Base-by-base conservation (phyloP, 2,329 filamentous ascomycete genomes). In the Xylariaceae sp. region DNA sequence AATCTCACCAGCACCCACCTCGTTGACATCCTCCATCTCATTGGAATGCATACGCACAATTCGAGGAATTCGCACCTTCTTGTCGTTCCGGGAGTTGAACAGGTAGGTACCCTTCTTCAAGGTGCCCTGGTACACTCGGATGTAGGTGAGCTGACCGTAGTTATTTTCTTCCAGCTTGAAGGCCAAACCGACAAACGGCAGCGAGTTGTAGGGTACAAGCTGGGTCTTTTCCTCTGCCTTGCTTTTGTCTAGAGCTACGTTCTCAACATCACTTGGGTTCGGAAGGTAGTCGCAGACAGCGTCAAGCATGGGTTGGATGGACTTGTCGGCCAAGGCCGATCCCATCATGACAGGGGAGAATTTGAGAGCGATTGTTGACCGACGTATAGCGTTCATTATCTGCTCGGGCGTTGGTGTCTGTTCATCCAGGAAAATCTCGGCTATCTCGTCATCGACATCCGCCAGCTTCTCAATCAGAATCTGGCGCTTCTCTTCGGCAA, bases 31-130 rank as follows among this genome's bases (percentile, higher is more conserved):
- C 75, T 99, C 95, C 94, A 99, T 96, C 72, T 99, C 95, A 73
- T 98, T 96, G 41, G 93, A 96, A 81, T 99, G 95, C 95, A 99
- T 99, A 62, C 95, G 92, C 61, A 99, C 95, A 69, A 99, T 98
- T 71, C 94, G 90, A 17, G 95, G 95, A 56, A 99, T 89, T 77
- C 96, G 93, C 73, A 99, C 89, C 81, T 94, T 97, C 83, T 97
- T 96, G 75, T 94, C 90, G 63, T 87, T 96, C 67, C 93, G 88
- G 7, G 93, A 93, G 76, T 98, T 99, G 84, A 89, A 96, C 53
- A 99, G 87, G 73, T 93, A 92, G 71, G 89, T 84, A 46, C 93
- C 91, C 82, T 96, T 98, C 74, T 82, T 89, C 58, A 99, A 80
- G 19, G 88, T 88, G 66, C 95, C 95, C 77, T 99, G 95, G 79